Evolutionary conservation across 495 filamentous ascomycete species (phyloP).

Genomic region (Pseudotulostoma volvatum): DNA sequence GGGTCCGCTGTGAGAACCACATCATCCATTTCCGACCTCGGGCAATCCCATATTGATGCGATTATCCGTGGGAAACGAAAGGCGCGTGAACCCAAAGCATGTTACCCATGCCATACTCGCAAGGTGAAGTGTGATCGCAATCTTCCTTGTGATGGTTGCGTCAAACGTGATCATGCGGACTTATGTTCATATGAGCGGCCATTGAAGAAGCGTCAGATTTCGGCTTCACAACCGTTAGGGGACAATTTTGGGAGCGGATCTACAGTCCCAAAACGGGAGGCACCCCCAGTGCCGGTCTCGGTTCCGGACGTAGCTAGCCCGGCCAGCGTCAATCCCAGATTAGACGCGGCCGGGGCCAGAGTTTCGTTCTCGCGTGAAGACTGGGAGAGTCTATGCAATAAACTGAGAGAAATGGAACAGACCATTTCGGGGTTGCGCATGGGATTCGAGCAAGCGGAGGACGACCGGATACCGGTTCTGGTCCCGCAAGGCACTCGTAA

Average conservation of each 20-base stretch:
- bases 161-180: conserved; percentile 51
- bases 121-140: conserved; percentile 57
- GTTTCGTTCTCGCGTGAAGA: conserved; percentile 20
- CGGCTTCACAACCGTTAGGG: conserved; percentile 2
- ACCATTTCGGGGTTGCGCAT: conserved; percentile 22
- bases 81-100: conserved; percentile 33
- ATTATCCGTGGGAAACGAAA: conserved; percentile 35
- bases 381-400: conserved; percentile 31
- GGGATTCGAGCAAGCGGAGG: conserved; percentile 4
- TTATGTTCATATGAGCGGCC: conserved; percentile 58
- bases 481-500: not conserved
- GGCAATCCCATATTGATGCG: conserved; percentile 31
- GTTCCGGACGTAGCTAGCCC: conserved; percentile 6
- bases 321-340: conserved; percentile 4
- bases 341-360: not conserved
- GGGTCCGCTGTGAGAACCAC: conserved; percentile 12
- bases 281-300: conserved; percentile 6
- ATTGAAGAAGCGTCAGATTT: conserved; percentile 24
- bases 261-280: conserved; percentile 1
- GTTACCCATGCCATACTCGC: conserved; percentile 30
- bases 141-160: conserved; percentile 55
- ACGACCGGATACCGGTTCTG: not conserved
- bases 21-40: conserved; percentile 24
- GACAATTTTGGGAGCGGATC: conserved; percentile 5
- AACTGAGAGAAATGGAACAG: conserved; percentile 31